A percentile compares a stretch with the other conserved stretches of the same genome.
Conservation (phyloP, 768 basidiomycete genomes). For the Mycena polygramma region DNA sequence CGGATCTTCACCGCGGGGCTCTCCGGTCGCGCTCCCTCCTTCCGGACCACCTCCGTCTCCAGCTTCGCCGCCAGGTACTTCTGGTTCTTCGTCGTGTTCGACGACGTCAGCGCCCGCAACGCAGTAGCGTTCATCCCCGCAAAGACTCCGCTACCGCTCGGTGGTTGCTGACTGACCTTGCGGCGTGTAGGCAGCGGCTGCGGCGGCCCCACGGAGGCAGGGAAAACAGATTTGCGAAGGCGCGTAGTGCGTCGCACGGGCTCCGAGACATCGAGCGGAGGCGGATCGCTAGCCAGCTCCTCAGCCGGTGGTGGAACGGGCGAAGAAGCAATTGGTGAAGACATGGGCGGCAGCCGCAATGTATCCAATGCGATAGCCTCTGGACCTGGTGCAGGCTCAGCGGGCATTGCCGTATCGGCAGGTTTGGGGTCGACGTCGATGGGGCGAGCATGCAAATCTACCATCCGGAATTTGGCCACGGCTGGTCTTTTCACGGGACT, state of each 20-base stretch:
- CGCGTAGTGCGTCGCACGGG: slow-evolving; percentile 65
- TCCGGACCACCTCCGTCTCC: slow-evolving; percentile 78
- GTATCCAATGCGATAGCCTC: neutral
- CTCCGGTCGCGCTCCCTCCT: slow-evolving; percentile 78
- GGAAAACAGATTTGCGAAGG: slow-evolving; percentile 54
- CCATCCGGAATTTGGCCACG: slow-evolving; percentile 34
- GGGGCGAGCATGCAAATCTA: slow-evolving; percentile 32
- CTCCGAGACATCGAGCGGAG: slow-evolving; percentile 10
- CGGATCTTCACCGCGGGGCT: slow-evolving; percentile 83
- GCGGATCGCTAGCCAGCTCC: slow-evolving; percentile 17
- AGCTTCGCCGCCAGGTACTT: slow-evolving; percentile 69
- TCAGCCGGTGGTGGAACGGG: neutral
- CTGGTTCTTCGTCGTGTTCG: slow-evolving; percentile 83
- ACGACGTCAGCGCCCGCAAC: slow-evolving; percentile 76
- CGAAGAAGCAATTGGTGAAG: slow-evolving; percentile 8
- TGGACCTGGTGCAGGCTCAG: neutral
- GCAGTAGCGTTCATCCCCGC: slow-evolving; percentile 78
- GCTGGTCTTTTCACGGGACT: slow-evolving; percentile 28
- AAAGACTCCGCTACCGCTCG: slow-evolving; percentile 60
- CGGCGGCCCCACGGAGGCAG: slow-evolving; percentile 28
- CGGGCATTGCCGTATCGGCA: neutral
- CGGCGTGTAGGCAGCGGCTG: slow-evolving; percentile 57
- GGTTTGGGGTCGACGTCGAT: slow-evolving; percentile 8
- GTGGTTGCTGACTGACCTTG: slow-evolving; percentile 50
- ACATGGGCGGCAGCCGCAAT: slow-evolving; percentile 10